A percentile compares a stretch with the other conserved stretches of the same genome.
These are phyloP conservation scores for Tulasnella sp. DNA, from an alignment of 768 basidiomycete genomes.

Conservation along the genomic window DNA sequence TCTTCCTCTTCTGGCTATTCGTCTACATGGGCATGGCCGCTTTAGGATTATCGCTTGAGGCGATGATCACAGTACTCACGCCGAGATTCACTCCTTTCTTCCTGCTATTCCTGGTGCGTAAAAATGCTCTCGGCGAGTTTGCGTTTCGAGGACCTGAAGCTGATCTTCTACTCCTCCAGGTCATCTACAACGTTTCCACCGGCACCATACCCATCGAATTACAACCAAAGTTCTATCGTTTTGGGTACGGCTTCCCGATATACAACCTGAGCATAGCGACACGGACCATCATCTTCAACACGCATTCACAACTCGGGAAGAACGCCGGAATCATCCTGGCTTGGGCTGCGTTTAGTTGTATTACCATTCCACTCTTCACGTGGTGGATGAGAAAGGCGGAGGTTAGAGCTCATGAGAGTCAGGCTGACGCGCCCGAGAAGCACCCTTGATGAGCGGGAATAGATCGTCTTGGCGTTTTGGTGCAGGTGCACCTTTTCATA, in stretches of 20 bases:
- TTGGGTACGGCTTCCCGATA: conserved; percentile 61
- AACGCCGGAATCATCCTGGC: conserved; percentile 29
- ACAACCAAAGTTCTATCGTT: conserved; percentile 30
- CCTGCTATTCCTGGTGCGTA: conserved; percentile 22
- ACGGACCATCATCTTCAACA: conserved; percentile 52
- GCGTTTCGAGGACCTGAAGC: too few relatives aligned
- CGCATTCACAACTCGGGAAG: conserved; percentile 39
- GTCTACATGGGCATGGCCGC: conserved; percentile 27
- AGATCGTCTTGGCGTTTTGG: too few relatives aligned
- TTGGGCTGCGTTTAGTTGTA: conserved; percentile 22
- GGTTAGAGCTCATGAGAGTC: neutral
- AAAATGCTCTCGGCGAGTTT: too few relatives aligned
- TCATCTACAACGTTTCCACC: conserved; percentile 39
- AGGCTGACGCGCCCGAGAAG: too few relatives aligned
- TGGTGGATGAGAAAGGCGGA: conserved; percentile 9
- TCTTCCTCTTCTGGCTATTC: conserved; percentile 31
- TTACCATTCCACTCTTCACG: conserved; percentile 10
- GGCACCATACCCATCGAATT: conserved; percentile 44
- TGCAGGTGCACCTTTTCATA: too few relatives aligned
- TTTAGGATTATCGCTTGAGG: conserved; percentile 28
- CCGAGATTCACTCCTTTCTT: conserved; percentile 29
- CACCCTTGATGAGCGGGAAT: too few relatives aligned
- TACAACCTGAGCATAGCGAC: conserved; percentile 51
- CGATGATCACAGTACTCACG: conserved; percentile 28
- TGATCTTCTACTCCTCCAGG: conserved; percentile 27